phyloP scores from a whole-genome alignment of 2,329 filamentous ascomycete genomes.

The Fusarium cicatricum region DNA sequence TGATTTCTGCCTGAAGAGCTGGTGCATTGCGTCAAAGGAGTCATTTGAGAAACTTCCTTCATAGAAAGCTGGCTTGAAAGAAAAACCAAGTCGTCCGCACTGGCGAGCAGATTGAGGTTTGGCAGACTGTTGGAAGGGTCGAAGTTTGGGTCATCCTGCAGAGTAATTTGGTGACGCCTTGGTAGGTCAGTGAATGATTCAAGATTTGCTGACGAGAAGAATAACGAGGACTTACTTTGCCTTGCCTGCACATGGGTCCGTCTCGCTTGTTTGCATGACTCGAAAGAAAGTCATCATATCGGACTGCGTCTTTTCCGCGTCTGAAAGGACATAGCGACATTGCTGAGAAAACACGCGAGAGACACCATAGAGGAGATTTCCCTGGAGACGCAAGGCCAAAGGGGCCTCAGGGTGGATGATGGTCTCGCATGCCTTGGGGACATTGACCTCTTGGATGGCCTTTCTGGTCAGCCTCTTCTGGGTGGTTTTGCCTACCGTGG shows the following conservation, averaged over 20 bases:
- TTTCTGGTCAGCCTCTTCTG: constrained; percentile 82
- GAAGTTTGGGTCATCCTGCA: constrained; percentile 86
- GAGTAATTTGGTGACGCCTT: constrained; percentile 78
- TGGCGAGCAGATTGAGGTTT: constrained; percentile 48
- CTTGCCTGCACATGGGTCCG: constrained; percentile 77
- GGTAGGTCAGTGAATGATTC: constrained; percentile 7
- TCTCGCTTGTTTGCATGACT: constrained; percentile 59
- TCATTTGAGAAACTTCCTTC: constrained; percentile 55
- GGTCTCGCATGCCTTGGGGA: constrained; percentile 86
- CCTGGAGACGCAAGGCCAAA: constrained; percentile 88
- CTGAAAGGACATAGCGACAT: constrained; percentile 83
- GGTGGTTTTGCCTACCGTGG: constrained; percentile 81
- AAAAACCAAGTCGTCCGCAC: constrained; percentile 45
- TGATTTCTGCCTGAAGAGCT: constrained; percentile 43
- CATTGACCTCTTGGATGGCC: constrained; percentile 86
- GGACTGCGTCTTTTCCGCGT: constrained; percentile 78
- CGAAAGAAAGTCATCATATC: constrained; percentile 75
- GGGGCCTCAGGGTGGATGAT: constrained; percentile 84
- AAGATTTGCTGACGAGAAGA: constrained; percentile 48
- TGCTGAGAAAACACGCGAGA: constrained; percentile 88
- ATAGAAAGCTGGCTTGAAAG: constrained; percentile 50
- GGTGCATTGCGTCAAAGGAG: constrained; percentile 49
- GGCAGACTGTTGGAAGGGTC: constrained; percentile 46
- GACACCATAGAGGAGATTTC: constrained; percentile 86
- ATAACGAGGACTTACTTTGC: constrained; percentile 64